A percentile compares a stretch with the other conserved stretches of the same genome.
Conservation (phyloP, 495 filamentous ascomycete species). For the Trichoderma virens region DNA sequence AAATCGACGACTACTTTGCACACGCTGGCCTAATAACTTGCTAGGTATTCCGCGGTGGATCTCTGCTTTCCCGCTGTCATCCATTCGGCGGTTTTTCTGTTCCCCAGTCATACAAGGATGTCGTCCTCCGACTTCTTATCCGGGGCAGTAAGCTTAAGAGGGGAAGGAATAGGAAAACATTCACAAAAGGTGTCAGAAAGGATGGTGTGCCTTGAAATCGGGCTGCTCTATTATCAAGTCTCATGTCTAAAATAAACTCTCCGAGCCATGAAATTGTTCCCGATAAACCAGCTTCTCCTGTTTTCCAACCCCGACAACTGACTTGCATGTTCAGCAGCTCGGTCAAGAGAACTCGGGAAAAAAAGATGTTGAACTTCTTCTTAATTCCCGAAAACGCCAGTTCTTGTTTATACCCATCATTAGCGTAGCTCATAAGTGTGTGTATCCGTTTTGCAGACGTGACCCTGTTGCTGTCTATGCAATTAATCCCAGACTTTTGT, state of each 20-base stretch:
- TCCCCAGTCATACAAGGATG: too few relatives aligned
- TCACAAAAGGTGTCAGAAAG: not conserved
- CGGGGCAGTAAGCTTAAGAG: too few relatives aligned
- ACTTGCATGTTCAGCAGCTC: constrained; percentile 9
- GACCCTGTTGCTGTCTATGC: constrained; percentile 27
- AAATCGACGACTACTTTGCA: too few relatives aligned
- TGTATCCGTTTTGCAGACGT: constrained; percentile 20
- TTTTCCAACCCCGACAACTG: constrained; percentile 6
- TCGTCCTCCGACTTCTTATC: too few relatives aligned
- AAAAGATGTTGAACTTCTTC: constrained; percentile 42
- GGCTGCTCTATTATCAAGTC: constrained; percentile 1
- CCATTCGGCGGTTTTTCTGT: too few relatives aligned
- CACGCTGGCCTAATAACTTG: too few relatives aligned
- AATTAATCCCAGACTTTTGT: constrained; percentile 16
- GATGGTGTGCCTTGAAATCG: not conserved
- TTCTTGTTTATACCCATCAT: constrained; percentile 13
- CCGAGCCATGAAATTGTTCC: not conserved
- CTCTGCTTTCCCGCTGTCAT: too few relatives aligned
- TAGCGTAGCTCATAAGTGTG: constrained; percentile 15
- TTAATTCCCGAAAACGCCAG: constrained; percentile 34
- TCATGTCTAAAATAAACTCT: not conserved
- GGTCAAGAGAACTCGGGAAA: constrained; percentile 21
- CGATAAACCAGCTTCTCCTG: not conserved
- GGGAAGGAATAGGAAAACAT: not conserved
- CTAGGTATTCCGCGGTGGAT: too few relatives aligned